Percentiles rank a stretch among this genome's conserved stretches.
These are phyloP conservation scores for Cryptococcus sp. DNA, from an alignment of 1,284 basidiomycete genomes.

Conservation along the genomic window DNA sequence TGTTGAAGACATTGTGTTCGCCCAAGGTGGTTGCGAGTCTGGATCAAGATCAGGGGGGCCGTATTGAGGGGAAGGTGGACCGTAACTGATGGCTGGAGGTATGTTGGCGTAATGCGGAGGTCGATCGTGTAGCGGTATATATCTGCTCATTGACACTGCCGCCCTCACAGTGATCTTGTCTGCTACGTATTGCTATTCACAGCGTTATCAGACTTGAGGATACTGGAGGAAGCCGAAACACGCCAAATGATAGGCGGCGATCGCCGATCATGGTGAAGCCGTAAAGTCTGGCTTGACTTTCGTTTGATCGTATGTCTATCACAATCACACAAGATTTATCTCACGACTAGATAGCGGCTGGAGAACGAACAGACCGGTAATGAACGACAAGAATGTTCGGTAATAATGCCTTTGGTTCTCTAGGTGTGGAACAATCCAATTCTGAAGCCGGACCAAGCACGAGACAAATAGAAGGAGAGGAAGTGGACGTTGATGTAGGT, in stretches of 20 bases:
- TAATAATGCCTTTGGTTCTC: conserved; percentile 32
- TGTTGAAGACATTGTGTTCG: neutral
- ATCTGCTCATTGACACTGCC: conserved; percentile 3
- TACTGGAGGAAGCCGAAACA: too few relatives aligned
- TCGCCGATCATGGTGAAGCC: too few relatives aligned
- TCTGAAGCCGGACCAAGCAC: conserved; percentile 19
- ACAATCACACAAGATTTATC: too few relatives aligned
- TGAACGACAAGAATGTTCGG: conserved; percentile 7
- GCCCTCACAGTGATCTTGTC: too few relatives aligned
- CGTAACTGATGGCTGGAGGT: conserved; percentile 3
- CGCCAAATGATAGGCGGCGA: too few relatives aligned
- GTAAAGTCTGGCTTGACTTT: too few relatives aligned
- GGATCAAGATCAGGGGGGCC: conserved; percentile 34
- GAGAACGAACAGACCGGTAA: too few relatives aligned
- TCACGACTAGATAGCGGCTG: too few relatives aligned
- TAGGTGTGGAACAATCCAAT: conserved; percentile 20
- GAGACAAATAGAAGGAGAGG: conserved; percentile 33
- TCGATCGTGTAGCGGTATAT: conserved; percentile 34
- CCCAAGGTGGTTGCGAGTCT: conserved; percentile 3
- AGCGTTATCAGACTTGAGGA: too few relatives aligned
- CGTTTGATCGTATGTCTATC: too few relatives aligned
- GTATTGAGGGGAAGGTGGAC: conserved; percentile 23
- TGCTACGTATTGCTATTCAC: too few relatives aligned
- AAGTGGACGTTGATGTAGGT: conserved; percentile 40
- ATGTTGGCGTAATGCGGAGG: conserved; percentile 15